Conservation (phyloP, 2,329 filamentous ascomycete genomes). For the Claviceps sp. region DNA sequence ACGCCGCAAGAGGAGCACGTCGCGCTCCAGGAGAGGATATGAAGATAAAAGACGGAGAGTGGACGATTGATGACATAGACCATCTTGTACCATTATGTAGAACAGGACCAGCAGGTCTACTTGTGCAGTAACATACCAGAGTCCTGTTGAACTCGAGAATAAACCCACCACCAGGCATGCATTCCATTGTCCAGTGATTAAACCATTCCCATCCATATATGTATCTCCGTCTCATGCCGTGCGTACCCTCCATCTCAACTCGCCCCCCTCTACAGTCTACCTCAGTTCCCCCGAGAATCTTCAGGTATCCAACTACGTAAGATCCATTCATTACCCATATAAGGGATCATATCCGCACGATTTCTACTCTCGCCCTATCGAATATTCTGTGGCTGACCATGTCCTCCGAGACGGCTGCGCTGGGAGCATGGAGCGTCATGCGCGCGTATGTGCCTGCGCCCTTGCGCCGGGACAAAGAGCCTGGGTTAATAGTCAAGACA, state of each 20-base stretch:
- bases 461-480: conserved; percentile 69
- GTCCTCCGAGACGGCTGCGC: conserved; percentile 43
- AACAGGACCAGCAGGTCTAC: background rate
- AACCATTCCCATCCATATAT: too few species aligned
- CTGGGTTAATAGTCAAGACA: conserved; percentile 83
- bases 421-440: conserved; percentile 58
- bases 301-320: too few species aligned
- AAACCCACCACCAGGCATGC: too few species aligned
- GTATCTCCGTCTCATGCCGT: too few species aligned
- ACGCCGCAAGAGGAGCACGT: conserved; percentile 43
- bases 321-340: too few species aligned
- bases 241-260: background rate
- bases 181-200: too few species aligned
- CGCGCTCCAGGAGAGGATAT: conserved; percentile 39
- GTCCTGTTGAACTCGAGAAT: too few species aligned
- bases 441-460: conserved; percentile 77
- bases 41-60: conserved; percentile 49
- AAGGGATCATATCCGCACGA: conserved; percentile 50
- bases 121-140: background rate
- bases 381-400: conserved; percentile 65
- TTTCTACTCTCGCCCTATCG: conserved; percentile 74
- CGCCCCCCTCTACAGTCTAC: background rate
- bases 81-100: background rate
- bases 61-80: conserved; percentile 22
- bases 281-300: background rate